Evolutionary conservation across 768 basidiomycete genomes (phyloP), one percentile per base, ranked within the genome.

Genomic region (Naematelia aurantialba): DNA sequence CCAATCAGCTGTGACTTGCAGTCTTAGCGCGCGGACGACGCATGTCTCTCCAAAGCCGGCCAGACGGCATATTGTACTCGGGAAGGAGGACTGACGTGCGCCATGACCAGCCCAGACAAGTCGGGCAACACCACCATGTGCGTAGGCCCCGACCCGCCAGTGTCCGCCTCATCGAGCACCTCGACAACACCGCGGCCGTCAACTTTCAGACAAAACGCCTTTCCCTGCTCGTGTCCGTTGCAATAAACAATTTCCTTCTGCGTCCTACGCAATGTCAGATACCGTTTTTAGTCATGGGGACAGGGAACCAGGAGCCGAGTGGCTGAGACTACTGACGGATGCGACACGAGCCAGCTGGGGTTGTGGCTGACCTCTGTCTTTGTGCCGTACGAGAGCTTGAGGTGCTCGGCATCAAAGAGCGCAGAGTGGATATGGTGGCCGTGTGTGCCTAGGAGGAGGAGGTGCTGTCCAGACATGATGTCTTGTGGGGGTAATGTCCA

Each of bases 361-460:
- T 63, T 19, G 44, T 50, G 24, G 34, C 47, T 59, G 12, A 26
- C n/a, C 29, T n/a, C 27, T 2, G 52, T 46, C 10, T 39, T 55
- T 8, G 25, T n/a, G 21, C 26, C 30, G 3, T 27, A 27, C n/a
- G 45, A 25, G 10, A 59, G 27, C 0, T 29, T 22, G 17, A 30
- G 26, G 1, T 46, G n/a, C 17, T 13, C 34, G 0, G 52, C 21
- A 42, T 69, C 60, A 44, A 69, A 69, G 4, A 61, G 27, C 3
- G 59, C 60, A 3, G 59, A 53, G 21, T 63, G 60, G 49, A 66
- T 62, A 13, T 59, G 48, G 22, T 44, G 24, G 27, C 52, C 62
- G 47, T 66, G 64, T 1, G 68, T 66, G 4, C 68, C 67, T 5
- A 68, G 45, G 13, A 68, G 52, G 51, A 68, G 53, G 52, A 65